phyloP scores from a whole-genome alignment of 2,329 filamentous ascomycete genomes.

The Aspergillus hortae region DNA sequence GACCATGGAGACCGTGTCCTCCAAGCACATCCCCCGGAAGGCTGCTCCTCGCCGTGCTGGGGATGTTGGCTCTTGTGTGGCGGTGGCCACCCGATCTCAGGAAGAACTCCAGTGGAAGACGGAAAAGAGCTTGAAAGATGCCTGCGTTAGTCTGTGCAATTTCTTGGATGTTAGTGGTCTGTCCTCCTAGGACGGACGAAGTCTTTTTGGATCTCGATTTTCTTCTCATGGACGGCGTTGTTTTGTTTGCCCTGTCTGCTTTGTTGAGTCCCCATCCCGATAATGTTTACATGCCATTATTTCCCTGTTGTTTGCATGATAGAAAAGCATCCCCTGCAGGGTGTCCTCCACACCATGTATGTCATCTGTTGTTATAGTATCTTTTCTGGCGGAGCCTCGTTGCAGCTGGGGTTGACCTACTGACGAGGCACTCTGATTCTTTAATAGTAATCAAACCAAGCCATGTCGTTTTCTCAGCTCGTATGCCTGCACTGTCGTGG shows the following conservation, averaged over 20 bases:
- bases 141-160: slow-evolving; percentile 36
- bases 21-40: slow-evolving; percentile 30
- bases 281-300: neutral
- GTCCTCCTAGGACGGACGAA: slow-evolving; percentile 14
- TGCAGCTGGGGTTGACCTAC: neutral
- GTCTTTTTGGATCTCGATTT: neutral
- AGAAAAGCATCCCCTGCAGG: slow-evolving; percentile 6
- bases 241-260: slow-evolving; percentile 1
- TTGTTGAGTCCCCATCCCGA: neutral
- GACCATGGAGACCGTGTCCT: slow-evolving; percentile 37
- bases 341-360: slow-evolving; percentile 1
- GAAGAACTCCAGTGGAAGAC: slow-evolving; percentile 53
- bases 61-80: slow-evolving; percentile 40
- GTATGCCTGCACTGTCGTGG: neutral
- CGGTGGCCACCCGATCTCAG: slow-evolving; percentile 36
- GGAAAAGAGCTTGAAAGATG: slow-evolving; percentile 35
- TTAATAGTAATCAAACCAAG: neutral
- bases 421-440: neutral
- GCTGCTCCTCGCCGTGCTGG: slow-evolving; percentile 33
- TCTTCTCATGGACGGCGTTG: slow-evolving; percentile 8
- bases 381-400: neutral
- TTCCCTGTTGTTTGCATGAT: slow-evolving; percentile 10
- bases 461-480: neutral
- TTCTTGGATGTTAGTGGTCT: slow-evolving; percentile 33
- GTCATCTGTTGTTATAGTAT: slow-evolving; percentile 5